Evolutionary conservation across 768 basidiomycete genomes (phyloP).

Genomic region (Asterophora parasitica): DNA sequence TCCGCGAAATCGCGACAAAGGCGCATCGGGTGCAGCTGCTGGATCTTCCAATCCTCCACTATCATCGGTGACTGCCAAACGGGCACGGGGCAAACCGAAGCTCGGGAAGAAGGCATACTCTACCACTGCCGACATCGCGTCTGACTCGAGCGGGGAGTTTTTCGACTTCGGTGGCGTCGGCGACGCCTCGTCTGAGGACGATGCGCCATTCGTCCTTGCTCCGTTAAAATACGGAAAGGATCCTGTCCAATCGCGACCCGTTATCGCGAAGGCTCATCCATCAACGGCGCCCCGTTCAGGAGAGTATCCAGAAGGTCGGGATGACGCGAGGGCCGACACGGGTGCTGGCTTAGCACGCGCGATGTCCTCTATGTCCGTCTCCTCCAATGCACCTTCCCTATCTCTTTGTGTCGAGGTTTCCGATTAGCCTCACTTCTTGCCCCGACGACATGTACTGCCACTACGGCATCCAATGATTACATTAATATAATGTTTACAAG

Average conservation of each 20-base stretch:
- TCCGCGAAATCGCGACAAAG: slow-evolving; percentile 12
- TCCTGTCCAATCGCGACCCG: not conserved
- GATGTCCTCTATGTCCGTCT: slow-evolving; percentile 16
- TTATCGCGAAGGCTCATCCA: not conserved
- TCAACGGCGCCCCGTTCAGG: not conserved
- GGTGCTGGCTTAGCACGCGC: slow-evolving; percentile 3
- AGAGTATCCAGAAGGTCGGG: not conserved
- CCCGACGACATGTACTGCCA: no score
- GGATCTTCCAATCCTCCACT: not conserved
- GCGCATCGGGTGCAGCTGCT: not conserved
- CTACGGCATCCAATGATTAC: not conserved
- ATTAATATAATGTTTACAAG: not conserved
- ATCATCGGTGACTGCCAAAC: not conserved
- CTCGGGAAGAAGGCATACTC: slow-evolving; percentile 5
- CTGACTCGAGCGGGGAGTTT: slow-evolving; percentile 20
- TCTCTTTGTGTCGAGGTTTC: slow-evolving; percentile 17
- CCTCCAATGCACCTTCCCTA: slow-evolving; percentile 8
- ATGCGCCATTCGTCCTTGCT: not conserved
- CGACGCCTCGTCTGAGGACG: slow-evolving; percentile 9
- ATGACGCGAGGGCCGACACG: not conserved
- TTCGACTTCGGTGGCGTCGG: slow-evolving; percentile 18
- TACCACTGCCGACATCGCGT: not conserved
- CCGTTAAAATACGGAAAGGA: not conserved
- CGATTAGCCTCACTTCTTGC: slow-evolving; percentile 10
- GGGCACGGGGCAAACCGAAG: not conserved